Conservation (phyloP, 495 filamentous ascomycete genomes). For the Cladorrhinum samala region DNA sequence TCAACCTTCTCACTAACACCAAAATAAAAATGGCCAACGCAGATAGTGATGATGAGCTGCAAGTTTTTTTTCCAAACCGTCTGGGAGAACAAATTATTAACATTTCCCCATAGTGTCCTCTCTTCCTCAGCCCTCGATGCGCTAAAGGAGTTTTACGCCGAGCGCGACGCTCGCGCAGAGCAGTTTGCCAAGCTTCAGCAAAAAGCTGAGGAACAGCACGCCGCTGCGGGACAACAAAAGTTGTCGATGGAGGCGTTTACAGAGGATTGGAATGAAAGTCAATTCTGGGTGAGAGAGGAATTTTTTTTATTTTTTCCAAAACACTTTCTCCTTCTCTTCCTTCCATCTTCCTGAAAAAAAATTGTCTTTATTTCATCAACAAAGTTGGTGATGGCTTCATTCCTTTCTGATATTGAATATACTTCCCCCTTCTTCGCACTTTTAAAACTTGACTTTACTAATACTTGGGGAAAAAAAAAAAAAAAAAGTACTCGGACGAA, state of each 20-base stretch:
- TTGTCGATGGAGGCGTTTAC: constrained; percentile 66
- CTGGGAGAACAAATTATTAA: not conserved
- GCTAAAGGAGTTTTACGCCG: constrained; percentile 61
- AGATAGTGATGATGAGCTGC: constrained; percentile 38
- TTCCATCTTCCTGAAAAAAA: not conserved
- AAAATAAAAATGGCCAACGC: constrained; percentile 25
- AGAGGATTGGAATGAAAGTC: constrained; percentile 77
- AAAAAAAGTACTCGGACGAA: constrained; percentile 58
- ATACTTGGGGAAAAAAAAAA: not conserved
- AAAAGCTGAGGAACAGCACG: constrained; percentile 40
- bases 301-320: too few species aligned
- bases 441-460: not conserved
- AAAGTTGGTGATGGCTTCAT: too few species aligned
- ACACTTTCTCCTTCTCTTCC: too few species aligned
- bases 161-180: constrained; percentile 55
- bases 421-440: not conserved
- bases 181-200: constrained; percentile 57
- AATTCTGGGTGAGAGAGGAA: constrained; percentile 67
- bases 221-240: constrained; percentile 9
- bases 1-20: not conserved
- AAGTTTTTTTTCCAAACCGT: constrained; percentile 12
- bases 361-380: too few species aligned
- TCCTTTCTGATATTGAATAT: not conserved
- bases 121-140: constrained; percentile 55
- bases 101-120: constrained; percentile 28